Base-by-base conservation (phyloP, 2,329 filamentous ascomycete genomes). In the Phialemoniopsis sp. region DNA sequence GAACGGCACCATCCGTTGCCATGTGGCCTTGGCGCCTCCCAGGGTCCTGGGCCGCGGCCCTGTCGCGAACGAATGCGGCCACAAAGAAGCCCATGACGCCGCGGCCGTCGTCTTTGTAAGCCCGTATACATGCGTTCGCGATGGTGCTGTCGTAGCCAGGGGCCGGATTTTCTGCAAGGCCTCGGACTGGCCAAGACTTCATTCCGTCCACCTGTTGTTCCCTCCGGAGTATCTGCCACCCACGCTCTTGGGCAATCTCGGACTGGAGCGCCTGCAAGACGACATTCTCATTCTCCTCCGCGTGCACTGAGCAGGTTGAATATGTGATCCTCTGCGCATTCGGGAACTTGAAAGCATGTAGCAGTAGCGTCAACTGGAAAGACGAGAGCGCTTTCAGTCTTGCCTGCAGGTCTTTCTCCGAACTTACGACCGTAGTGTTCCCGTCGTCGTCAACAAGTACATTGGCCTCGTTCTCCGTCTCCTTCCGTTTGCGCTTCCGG, bases 21-120 rank as follows among this genome's bases (percentile, higher is more conserved):
- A 18, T 28, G 17, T 18, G 21, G 4, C 13, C 32, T 32, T 5
- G 14, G 30, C 31, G 16, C 33, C 7, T 16, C 35, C 3, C 13
- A 26, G 21, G 21, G 21, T 10, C 10, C 21, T 26, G 21, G 21
- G 10, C 21, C 21, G 21, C 38, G 13, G 13, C 40, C 6, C 33
- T 38, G 9, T 85, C 77, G 38, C 87, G 72, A 4, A 88, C 75
- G 61, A 98, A 95, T 0, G 76, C 88, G n/a, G 81, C 89, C 15
- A 96, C 87, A 52, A 98, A 98, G 63, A 98, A 97, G 0, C 93
- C 91, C 78, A 96, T 95, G 1, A 90, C 87, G 0, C 89, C 89
- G 46, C 85, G 78, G 9, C 82, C 82, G 50, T 91, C 89, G 18
- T 80, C 86, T 51, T 90, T 87, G 59, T 86, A 83, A 26, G 88